Percentiles rank a stretch among this genome's conserved stretches.
Conservation (phyloP, 2,329 filamentous ascomycete species). For the Aspergillus calidoustus region DNA sequence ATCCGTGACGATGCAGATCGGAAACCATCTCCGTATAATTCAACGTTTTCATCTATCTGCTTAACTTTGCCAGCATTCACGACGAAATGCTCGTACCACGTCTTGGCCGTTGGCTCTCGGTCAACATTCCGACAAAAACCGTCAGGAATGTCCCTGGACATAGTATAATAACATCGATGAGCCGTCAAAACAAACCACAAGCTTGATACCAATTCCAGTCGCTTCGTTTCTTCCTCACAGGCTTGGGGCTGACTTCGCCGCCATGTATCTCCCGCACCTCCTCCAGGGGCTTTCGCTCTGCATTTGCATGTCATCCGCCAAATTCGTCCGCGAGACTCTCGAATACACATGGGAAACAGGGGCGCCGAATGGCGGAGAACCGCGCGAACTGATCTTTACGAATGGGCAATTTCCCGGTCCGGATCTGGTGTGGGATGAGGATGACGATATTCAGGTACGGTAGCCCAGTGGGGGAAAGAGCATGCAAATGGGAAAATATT, state of each 20-base stretch:
- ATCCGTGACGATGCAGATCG: too few relatives aligned
- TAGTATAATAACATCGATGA: not conserved
- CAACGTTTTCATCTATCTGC: not conserved
- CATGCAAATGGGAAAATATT: not conserved
- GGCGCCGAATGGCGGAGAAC: conserved; percentile 39
- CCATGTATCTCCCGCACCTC: conserved; percentile 1
- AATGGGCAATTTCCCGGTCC: conserved; percentile 41
- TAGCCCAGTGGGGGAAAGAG: not conserved
- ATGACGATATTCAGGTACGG: conserved; percentile 35
- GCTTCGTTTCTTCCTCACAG: not conserved
- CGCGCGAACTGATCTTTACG: conserved; percentile 37
- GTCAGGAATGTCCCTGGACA: not conserved
- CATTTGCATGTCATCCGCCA: not conserved
- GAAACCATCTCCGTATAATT: too few relatives aligned
- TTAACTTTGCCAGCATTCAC: not conserved
- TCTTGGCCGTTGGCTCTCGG: not conserved
- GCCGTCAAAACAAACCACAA: not conserved
- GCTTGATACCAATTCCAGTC: not conserved
- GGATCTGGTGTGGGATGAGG: conserved; percentile 31
- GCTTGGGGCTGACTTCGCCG: not conserved
- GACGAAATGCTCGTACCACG: not conserved
- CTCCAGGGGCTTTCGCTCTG: not conserved
- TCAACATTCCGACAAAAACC: not conserved
- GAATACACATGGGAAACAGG: conserved; percentile 42
- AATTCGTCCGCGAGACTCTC: conserved; percentile 8